Percentiles rank a stretch among this genome's conserved stretches.
phyloP scores from a whole-genome alignment of 305 asterid species.

The Nicotiana rustica region DNA sequence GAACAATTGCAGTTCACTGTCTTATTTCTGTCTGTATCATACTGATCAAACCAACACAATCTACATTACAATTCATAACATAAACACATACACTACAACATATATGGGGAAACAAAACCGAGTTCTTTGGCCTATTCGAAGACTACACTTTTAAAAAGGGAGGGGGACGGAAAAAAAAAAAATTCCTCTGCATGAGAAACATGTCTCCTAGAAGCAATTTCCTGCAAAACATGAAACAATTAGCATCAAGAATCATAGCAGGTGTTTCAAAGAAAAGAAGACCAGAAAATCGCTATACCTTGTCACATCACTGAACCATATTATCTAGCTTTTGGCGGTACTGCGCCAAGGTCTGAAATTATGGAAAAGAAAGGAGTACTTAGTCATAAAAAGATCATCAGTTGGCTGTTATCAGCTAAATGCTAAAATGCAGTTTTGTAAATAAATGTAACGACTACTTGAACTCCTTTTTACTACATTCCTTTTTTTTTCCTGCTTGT shows the following conservation, averaged over 20 bases:
- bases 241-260: conserved; percentile 17
- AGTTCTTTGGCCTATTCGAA: conserved; percentile 21
- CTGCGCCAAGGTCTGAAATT: conserved; percentile 78
- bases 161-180: not conserved
- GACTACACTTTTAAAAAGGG: not conserved
- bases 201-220: conserved; percentile 8
- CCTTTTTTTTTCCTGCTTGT: not conserved
- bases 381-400: conserved; percentile 8
- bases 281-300: conserved; percentile 33
- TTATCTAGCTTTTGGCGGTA: conserved; percentile 88
- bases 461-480: conserved; percentile 16
- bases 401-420: not conserved
- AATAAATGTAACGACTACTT: not conserved
- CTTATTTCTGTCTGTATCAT: conserved; percentile 20
- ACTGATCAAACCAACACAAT: conserved; percentile 16
- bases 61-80: conserved; percentile 31
- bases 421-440: not conserved
- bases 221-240: conserved; percentile 29
- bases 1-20: conserved; percentile 24
- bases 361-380: conserved; percentile 29
- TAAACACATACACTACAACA: conserved; percentile 32
- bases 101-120: not conserved
- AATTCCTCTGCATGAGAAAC: conserved; percentile 14
- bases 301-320: conserved; percentile 45
- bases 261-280: not conserved